Evolutionary conservation across 2,329 filamentous ascomycete species (phyloP), one percentile per base, ranked within the genome.

Genomic region (Fusarium musae): DNA sequence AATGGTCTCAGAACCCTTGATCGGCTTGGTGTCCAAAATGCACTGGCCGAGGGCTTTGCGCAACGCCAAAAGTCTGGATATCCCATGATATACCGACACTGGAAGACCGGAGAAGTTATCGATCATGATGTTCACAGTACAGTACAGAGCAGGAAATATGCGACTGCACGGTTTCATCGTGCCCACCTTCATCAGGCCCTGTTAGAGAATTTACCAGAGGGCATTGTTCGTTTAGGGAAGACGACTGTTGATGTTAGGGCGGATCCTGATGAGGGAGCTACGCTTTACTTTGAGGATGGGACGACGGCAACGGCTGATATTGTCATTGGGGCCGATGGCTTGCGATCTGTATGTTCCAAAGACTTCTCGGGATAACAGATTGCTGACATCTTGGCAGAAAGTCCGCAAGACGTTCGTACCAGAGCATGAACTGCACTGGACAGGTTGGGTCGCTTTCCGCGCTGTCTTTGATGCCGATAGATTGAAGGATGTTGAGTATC

Each of bases 271-370:
- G 19, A 82, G 85, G 15, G 54, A 78, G 68, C 73, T n/a, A 78
- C 83, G 2, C 76, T 88, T 2, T 74, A 74, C 32, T 89, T 89
- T 72, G 78, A 82, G n/a, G 87, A 89, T 72, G 86, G 85, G 10
- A 83, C 81, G 0, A 80, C 76, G 6, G 80, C 80, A 0, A 75
- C 78, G 1, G 85, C 85, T 1, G 86, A 89, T 70, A 76, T 88
- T 44, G 74, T 88, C 30, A 81, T 89, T 21, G 87, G 86, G 2
- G 84, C 86, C 1, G 87, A 89, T 75, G 88, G 88, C 0, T 4
- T 54, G 1, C 10, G 50, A n/a, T 54, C 50, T 1, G 50, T 54
- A n/a, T 5, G 50, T 54, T 28, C 12, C 5, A 6, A 5, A 5
- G 2, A 3, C 4, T n/a, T 17, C 5, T 16, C 2, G 13, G 2